phyloP scores from a whole-genome alignment of 345 rosid species.

The Gynandropsis gynandra region DNA sequence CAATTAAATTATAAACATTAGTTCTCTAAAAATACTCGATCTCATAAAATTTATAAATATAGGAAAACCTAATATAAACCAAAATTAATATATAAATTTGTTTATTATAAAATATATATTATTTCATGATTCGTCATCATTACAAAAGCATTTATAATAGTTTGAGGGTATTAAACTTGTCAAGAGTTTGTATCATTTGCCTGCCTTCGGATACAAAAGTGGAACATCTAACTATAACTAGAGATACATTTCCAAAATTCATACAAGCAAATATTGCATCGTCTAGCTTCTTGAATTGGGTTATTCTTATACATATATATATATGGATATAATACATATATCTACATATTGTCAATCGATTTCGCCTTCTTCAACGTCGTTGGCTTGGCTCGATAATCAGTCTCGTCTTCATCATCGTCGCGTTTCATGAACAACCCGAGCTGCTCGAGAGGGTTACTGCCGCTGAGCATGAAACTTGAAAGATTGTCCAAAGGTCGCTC shows the following conservation, averaged over 20 bases:
- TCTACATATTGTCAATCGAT: slow-evolving; percentile 37
- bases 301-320: slow-evolving; percentile 16
- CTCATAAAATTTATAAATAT: too few species aligned
- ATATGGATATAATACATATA: slow-evolving; percentile 14
- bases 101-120: too few species aligned
- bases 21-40: too few species aligned
- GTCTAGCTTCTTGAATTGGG: not conserved
- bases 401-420: slow-evolving; percentile 70
- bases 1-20: too few species aligned
- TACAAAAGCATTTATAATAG: too few species aligned
- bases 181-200: too few species aligned
- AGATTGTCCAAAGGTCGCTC: slow-evolving; percentile 41
- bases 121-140: too few species aligned
- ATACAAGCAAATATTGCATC: slow-evolving; percentile 5
- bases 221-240: not conserved
- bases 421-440: slow-evolving; percentile 85
- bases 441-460: slow-evolving; percentile 81
- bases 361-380: slow-evolving; percentile 80
- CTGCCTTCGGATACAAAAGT: not conserved
- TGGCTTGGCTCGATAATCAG: slow-evolving; percentile 27
- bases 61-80: too few species aligned
- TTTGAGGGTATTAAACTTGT: too few species aligned
- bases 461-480: slow-evolving; percentile 70
- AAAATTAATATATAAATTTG: too few species aligned
- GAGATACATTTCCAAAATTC: slow-evolving; percentile 18